Evolutionary conservation across 108 stramenopile species (phyloP).

Genomic region (Skeletonema marinoi): DNA sequence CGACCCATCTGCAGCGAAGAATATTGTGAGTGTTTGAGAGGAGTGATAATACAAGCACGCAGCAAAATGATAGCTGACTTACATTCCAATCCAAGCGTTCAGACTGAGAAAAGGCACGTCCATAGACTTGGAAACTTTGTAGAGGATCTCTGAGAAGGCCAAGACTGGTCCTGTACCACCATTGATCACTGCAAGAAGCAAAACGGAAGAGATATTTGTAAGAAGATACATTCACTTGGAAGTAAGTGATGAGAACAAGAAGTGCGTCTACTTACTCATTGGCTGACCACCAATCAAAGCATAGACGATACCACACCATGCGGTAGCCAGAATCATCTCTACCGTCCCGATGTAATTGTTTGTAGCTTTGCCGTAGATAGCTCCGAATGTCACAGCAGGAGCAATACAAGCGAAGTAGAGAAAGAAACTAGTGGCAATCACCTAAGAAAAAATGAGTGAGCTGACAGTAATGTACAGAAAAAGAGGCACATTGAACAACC

Average conservation of each 20-base stretch:
- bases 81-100: slow-evolving; percentile 43
- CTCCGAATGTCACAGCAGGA: slow-evolving; percentile 74
- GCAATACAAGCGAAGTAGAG: slow-evolving; percentile 81
- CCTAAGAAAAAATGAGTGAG: slow-evolving; percentile 5
- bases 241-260: too few relatives aligned
- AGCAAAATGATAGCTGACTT: too few relatives aligned
- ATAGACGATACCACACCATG: slow-evolving; percentile 50
- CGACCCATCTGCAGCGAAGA: slow-evolving; percentile 11
- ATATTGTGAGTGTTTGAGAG: too few relatives aligned
- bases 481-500: not conserved
- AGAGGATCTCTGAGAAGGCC: slow-evolving; percentile 40
- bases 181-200: slow-evolving; percentile 35
- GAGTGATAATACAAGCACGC: too few relatives aligned
- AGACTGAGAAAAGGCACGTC: slow-evolving; percentile 54
- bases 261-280: not conserved
- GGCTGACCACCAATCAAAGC: slow-evolving; percentile 46
- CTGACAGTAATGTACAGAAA: not conserved
- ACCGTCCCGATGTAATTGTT: slow-evolving; percentile 58
- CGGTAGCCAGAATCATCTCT: slow-evolving; percentile 52
- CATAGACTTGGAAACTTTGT: slow-evolving; percentile 34
- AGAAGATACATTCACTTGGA: too few relatives aligned
- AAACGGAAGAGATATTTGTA: too few relatives aligned
- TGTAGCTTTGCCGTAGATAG: slow-evolving; percentile 58
- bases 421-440: slow-evolving; percentile 58
- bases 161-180: slow-evolving; percentile 60